These are phyloP conservation scores for Torrubiella hemipterigena DNA, from an alignment of 2,329 filamentous ascomycete species.

Conservation along the genomic window DNA sequence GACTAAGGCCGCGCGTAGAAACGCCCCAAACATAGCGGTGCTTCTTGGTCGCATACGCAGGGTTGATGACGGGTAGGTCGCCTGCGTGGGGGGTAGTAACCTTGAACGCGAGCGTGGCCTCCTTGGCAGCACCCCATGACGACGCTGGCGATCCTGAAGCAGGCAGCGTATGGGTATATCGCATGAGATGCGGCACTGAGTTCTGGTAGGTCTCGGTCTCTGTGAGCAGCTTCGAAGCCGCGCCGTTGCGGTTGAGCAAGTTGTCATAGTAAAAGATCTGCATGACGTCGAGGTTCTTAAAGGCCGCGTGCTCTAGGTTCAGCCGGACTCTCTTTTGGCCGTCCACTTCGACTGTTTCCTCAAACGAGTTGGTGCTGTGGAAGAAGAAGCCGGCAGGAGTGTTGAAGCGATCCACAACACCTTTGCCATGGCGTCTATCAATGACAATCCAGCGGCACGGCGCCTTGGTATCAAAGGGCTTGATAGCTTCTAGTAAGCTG, in stretches of 20 bases:
- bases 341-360: conserved; percentile 34
- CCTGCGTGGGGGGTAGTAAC: conserved; percentile 42
- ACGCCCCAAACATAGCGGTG: conserved; percentile 52
- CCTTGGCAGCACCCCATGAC: conserved; percentile 13
- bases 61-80: conserved; percentile 58
- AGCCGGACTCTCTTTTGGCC: conserved; percentile 30
- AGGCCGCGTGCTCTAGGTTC: conserved; percentile 53
- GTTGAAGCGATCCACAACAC: conserved; percentile 57
- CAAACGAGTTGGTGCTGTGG: conserved; percentile 68
- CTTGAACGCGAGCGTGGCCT: conserved; percentile 28
- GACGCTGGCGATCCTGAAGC: conserved; percentile 1
- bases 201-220: conserved; percentile 24
- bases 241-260: conserved; percentile 39
- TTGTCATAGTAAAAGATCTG: conserved; percentile 59
- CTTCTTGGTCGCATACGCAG: conserved; percentile 33
- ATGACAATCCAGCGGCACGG: conserved; percentile 62
- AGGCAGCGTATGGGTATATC: conserved; percentile 30
- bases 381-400: conserved; percentile 65
- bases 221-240: conserved; percentile 29
- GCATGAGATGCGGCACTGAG: conserved; percentile 24
- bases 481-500: conserved; percentile 58
- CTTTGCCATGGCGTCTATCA: conserved; percentile 48
- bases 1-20: conserved; percentile 42
- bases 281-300: conserved; percentile 53
- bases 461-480: conserved; percentile 43